These are phyloP conservation scores for Leptographium flavum DNA, from an alignment of 2,329 filamentous ascomycete genomes.

Conservation along the genomic window DNA sequence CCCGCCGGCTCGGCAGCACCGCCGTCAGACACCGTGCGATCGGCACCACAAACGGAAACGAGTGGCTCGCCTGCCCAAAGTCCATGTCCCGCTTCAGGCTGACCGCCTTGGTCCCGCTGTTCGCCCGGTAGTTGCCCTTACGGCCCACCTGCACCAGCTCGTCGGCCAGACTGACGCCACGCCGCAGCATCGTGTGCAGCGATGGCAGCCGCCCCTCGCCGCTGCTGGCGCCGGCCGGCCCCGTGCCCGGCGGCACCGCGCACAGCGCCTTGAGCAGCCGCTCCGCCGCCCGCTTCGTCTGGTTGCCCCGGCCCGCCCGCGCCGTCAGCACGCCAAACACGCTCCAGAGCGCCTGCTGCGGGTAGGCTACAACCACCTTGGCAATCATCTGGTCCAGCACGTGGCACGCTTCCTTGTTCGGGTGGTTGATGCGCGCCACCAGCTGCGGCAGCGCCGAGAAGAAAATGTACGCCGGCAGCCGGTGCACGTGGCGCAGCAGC, in stretches of 20 bases:
- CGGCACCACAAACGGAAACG: constrained; percentile 76
- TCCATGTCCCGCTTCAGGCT: constrained; percentile 65
- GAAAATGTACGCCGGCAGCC: constrained; percentile 62
- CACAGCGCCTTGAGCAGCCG: constrained; percentile 29
- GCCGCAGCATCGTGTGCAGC: constrained; percentile 10
- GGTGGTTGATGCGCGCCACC: constrained; percentile 88
- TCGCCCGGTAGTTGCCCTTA: constrained; percentile 67
- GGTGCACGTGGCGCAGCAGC: constrained; percentile 62
- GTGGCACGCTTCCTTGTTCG: constrained; percentile 62
- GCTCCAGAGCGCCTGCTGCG: constrained; percentile 84
- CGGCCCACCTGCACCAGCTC: constrained; percentile 31
- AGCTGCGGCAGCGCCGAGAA: constrained; percentile 81
- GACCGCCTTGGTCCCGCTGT: constrained; percentile 52
- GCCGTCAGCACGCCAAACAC: constrained; percentile 69
- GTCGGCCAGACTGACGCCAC: constrained; percentile 37
- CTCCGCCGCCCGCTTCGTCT: constrained; percentile 52
- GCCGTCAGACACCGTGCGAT: constrained; percentile 75
- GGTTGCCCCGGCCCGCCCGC: constrained; percentile 4
- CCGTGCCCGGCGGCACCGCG: background rate
- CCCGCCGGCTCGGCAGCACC: constrained; percentile 45
- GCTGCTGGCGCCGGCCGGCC: background rate
- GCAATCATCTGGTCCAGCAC: constrained; percentile 66
- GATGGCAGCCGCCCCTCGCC: background rate
- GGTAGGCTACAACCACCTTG: constrained; percentile 76
- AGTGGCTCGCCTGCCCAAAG: constrained; percentile 74